These are phyloP conservation scores for Paraleonurus japonicus DNA, from an alignment of 257 asterid genomes.

Conservation along the genomic window DNA sequence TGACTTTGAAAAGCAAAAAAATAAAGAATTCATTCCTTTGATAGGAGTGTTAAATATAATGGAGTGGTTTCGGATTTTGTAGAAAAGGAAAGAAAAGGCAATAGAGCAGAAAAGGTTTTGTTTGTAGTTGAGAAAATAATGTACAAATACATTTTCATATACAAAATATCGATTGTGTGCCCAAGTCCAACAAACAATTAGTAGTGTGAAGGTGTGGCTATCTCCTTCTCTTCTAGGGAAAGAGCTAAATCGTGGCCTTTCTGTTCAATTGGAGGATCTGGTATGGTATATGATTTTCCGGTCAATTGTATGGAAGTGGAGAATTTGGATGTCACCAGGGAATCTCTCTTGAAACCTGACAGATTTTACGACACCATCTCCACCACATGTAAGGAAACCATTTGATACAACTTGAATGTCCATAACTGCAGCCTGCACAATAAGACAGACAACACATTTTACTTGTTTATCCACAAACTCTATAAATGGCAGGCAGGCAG, in stretches of 20 bases:
- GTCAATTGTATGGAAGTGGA: no score
- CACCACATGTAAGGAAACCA: conserved; percentile 97
- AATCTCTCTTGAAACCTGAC: conserved; percentile 47
- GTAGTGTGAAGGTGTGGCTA: background rate
- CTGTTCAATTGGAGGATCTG: background rate
- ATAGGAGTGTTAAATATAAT: background rate
- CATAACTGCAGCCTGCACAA: conserved; percentile 78
- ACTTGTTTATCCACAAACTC: conserved; percentile 14
- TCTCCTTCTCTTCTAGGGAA: background rate
- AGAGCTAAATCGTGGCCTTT: background rate
- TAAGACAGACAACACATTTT: conserved; percentile 13
- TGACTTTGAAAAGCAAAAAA: background rate
- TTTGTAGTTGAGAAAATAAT: background rate
- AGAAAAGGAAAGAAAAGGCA: no score
- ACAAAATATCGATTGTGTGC: background rate
- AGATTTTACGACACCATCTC: conserved; percentile 80
- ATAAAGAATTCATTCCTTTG: background rate
- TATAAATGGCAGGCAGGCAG: background rate
- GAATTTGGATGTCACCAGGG: conserved; percentile 14
- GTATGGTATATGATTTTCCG: no score
- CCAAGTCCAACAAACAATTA: background rate
- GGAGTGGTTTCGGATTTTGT: background rate
- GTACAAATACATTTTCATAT: background rate
- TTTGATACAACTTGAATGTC: conserved; percentile 79
- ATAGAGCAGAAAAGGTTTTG: background rate